Conservation (phyloP, 1,284 basidiomycete genomes). For the Ceratobasidium theobromae region DNA sequence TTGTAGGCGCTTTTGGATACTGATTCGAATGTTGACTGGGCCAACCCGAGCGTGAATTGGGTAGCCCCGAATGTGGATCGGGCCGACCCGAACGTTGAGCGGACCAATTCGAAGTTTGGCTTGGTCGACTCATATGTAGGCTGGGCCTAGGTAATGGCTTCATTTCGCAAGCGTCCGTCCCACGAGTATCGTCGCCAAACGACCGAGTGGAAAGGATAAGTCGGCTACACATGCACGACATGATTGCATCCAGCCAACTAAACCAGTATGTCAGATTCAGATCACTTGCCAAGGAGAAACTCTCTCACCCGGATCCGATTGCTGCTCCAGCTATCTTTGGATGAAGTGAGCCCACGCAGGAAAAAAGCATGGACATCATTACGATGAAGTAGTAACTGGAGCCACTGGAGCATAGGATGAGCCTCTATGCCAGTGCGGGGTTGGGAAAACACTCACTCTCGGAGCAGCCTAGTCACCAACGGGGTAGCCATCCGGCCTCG, state of each 20-base stretch:
- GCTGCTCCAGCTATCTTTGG: constrained; percentile 1
- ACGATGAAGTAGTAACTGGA: constrained; percentile 10
- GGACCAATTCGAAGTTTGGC: constrained; percentile 3
- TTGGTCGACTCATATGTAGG: neutral
- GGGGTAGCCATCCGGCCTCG: neutral
- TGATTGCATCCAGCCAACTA: neutral
- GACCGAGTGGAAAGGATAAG: constrained; percentile 14
- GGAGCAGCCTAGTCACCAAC: neutral
- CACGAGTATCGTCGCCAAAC: neutral
- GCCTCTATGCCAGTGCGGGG: neutral
- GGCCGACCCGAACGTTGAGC: too few relatives aligned
- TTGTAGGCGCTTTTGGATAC: too few relatives aligned
- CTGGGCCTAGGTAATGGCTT: neutral
- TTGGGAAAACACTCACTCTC: neutral
- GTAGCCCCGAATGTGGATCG: neutral
- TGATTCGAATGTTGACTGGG: too few relatives aligned
- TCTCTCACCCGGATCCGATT: constrained; percentile 6
- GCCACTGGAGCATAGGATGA: neutral
- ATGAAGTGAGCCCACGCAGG: neutral
- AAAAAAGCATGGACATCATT: neutral
- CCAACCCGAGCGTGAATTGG: too few relatives aligned
- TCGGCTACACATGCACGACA: constrained; percentile 15
- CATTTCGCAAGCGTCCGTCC: neutral
- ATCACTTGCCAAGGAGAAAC: neutral
- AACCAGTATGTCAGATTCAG: neutral